Percentiles rank a stretch among this genome's conserved stretches.
phyloP scores from a whole-genome alignment of 495 filamentous ascomycete species.

The Talaromyces proteolyticus region DNA sequence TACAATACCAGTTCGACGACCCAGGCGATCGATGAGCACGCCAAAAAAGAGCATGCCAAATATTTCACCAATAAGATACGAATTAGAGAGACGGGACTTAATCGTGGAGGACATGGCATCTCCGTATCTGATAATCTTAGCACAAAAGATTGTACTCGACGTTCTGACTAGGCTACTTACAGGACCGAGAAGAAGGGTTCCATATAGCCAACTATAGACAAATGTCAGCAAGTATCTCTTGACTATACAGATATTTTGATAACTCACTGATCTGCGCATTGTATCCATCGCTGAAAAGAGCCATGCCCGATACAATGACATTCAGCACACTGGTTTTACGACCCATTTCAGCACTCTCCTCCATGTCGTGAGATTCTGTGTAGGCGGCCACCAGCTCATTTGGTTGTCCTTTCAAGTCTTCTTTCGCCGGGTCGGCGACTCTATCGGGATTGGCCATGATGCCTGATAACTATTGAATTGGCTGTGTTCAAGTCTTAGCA shows the following conservation, averaged over 20 bases:
- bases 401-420: constrained; percentile 6
- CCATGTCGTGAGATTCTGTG: constrained; percentile 8
- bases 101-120: constrained; percentile 25
- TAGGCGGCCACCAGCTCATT: neutral
- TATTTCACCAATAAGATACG: constrained; percentile 27
- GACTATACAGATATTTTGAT: too few relatives aligned
- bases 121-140: constrained; percentile 14
- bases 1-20: constrained; percentile 21
- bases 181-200: constrained; percentile 28
- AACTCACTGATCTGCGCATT: constrained; percentile 33
- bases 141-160: neutral
- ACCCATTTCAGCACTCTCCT: constrained; percentile 4
- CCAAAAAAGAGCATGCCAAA: constrained; percentile 32
- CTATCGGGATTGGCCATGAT: neutral
- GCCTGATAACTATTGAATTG: neutral
- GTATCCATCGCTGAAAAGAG: constrained; percentile 38
- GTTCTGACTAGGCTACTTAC: constrained; percentile 12
- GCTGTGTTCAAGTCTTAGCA: too few relatives aligned
- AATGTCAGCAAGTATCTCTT: too few relatives aligned
- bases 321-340: constrained; percentile 19
- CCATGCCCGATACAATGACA: constrained; percentile 28
- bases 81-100: constrained; percentile 26
- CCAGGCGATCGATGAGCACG: constrained; percentile 22
- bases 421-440: constrained; percentile 10
- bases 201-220: constrained; percentile 33